Evolutionary conservation across 1,284 basidiomycete genomes (phyloP).

Genomic region (Rhodotorula sp.): DNA sequence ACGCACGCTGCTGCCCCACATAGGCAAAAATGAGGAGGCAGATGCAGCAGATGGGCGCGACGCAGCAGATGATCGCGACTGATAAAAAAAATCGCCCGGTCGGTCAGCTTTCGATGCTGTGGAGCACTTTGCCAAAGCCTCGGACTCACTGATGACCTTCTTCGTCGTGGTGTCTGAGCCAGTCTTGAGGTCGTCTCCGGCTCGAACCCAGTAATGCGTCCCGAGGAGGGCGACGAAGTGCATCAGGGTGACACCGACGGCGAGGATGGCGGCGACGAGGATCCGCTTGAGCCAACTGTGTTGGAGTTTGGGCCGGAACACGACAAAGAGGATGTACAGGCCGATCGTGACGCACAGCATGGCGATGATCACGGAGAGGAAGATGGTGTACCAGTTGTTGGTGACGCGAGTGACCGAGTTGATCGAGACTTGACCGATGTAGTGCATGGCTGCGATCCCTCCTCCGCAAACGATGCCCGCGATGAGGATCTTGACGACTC

Average conservation of each 20-base stretch:
- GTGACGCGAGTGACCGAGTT: conserved; percentile 51
- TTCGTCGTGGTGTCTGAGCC: conserved; percentile 22
- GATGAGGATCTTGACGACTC: conserved; percentile 51
- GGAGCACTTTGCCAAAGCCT: background rate
- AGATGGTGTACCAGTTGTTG: conserved; percentile 50
- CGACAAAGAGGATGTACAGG: conserved; percentile 56
- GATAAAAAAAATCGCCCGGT: background rate
- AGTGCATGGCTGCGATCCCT: conserved; percentile 55
- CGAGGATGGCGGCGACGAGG: conserved; percentile 51
- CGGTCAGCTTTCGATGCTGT: background rate
- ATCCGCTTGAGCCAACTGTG: conserved; percentile 53
- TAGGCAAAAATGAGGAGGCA: conserved; percentile 50
- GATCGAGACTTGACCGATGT: conserved; percentile 55
- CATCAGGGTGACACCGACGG: conserved; percentile 51
- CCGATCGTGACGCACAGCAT: conserved; percentile 52
- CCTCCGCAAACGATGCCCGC: conserved; percentile 53
- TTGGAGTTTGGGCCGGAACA: conserved; percentile 54
- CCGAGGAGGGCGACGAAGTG: conserved; percentile 48
- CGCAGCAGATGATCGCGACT: conserved; percentile 51
- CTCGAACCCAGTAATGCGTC: conserved; percentile 38
- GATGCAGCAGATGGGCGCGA: conserved; percentile 53
- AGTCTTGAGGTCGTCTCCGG: conserved; percentile 12
- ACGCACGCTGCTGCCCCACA: conserved; percentile 47
- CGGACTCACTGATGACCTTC: conserved; percentile 29
- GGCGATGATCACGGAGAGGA: conserved; percentile 53